These are phyloP conservation scores for Globisporangium cylindrosporum DNA, from an alignment of 352 stramenopile genomes.

Conservation along the genomic window DNA sequence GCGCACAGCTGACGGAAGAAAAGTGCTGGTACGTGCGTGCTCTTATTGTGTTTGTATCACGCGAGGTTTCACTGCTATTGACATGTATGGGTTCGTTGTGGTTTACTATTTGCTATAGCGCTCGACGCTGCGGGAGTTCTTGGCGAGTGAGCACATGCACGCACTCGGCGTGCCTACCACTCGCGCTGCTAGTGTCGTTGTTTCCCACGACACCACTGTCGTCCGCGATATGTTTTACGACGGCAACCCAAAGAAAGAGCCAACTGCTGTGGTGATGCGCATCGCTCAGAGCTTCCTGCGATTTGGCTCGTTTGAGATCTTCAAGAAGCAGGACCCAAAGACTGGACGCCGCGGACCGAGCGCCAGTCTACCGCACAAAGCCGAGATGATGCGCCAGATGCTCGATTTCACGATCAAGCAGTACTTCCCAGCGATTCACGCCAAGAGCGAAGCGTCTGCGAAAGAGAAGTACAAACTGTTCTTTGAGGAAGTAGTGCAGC, in stretches of 20 bases:
- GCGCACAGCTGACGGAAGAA: conserved; percentile 91
- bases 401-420: conserved; percentile 76
- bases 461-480: not conserved
- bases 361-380: conserved; percentile 58
- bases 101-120: conserved; percentile 37
- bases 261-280: conserved; percentile 80
- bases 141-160: conserved; percentile 96
- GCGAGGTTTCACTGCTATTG: not conserved
- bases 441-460: not conserved
- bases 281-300: conserved; percentile 93
- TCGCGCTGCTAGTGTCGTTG: conserved; percentile 77
- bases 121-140: conserved; percentile 96
- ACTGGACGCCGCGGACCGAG: conserved; percentile 72
- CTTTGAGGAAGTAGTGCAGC: too few relatives aligned
- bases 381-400: conserved; percentile 68
- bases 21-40: conserved; percentile 50
- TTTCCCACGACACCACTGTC: conserved; percentile 69
- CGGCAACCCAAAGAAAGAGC: conserved; percentile 64
- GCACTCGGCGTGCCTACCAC: conserved; percentile 93
- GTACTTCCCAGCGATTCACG: conserved; percentile 57
- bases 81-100: not conserved
- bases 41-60: conserved; percentile 1
- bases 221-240: conserved; percentile 89
- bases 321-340: conserved; percentile 72
- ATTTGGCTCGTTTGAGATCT: conserved; percentile 96